Evolutionary conservation across 441 rosid genomes (phyloP).

Genomic region (Francoa sonchifolia): DNA sequence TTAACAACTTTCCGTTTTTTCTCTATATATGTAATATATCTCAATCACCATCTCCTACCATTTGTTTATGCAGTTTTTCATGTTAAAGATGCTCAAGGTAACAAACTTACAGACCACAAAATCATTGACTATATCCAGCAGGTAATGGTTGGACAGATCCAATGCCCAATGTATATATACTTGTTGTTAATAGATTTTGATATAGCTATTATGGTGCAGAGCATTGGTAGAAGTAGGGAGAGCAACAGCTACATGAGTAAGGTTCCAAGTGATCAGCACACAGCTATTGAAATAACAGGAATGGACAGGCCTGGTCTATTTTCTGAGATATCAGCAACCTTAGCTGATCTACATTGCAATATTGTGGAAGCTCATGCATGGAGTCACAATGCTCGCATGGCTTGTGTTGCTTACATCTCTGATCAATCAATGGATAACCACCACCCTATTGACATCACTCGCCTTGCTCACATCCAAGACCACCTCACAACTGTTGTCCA

Average conservation of each 20-base stretch:
- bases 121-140: constrained; percentile 49
- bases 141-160: constrained; percentile 16
- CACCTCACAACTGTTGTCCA: constrained; percentile 48
- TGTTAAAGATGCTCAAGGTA: constrained; percentile 57
- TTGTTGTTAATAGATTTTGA: too few species aligned
- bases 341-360: constrained; percentile 51
- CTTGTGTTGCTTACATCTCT: constrained; percentile 51
- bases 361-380: constrained; percentile 65
- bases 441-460: constrained; percentile 42
- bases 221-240: constrained; percentile 46
- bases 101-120: constrained; percentile 41
- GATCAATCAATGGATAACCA: constrained; percentile 35
- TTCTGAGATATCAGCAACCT: constrained; percentile 62
- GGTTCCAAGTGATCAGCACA: constrained; percentile 35
- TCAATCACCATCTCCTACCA: too few species aligned
- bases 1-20: not conserved
- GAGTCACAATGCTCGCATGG: constrained; percentile 66
- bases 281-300: constrained; percentile 56
- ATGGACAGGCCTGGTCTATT: constrained; percentile 60
- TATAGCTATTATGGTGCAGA: too few species aligned
- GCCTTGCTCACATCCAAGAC: constrained; percentile 47
- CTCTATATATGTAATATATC: not conserved
- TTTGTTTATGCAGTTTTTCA: constrained; percentile 43
- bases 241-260: constrained; percentile 26
- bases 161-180: not conserved